Base-by-base conservation (phyloP, 495 filamentous ascomycete genomes). In the Aspergillus cavernicola region DNA sequence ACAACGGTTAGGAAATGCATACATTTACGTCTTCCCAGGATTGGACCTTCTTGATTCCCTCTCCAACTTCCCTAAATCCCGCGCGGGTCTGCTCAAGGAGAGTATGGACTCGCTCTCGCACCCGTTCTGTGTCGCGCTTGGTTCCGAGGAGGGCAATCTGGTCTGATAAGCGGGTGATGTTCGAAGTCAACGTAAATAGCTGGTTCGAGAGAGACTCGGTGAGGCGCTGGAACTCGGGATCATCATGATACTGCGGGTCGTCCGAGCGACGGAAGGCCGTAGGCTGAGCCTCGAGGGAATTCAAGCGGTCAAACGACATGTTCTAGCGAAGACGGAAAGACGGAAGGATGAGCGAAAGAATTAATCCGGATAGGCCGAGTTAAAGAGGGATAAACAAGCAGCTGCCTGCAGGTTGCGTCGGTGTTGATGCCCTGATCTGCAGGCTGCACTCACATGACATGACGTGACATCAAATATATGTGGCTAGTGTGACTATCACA, bases 221-320 rank as follows among this genome's bases (percentile, higher is more conserved):
- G 56, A 95, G 80, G 16, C 77, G 77, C 57, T 85, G 79, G 80
- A 97, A 99, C 58, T 93, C 91, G 38, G 95, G 95, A 65, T 96
- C 92, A 73, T 99, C 93, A 57, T 73, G 74, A 63, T 85, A 87
- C 41, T 82, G 69, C 56, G 86, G 76, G 69, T 95, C 96, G 58
- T 90, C 84, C 18, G 75, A 68, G 41, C 82, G 78, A 46, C 85
- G 83, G 56, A 75, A 73, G 43, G 80, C 81, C 11, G 84, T 86
- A 40, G 86, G 83, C 74, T 91, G 87, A 51, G 91, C 81, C 75
- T 97, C 92, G 52, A 96, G 77, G 47, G 83, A 85, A 58, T 84
- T 85, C 59, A 92, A 79, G 52, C 87, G 88, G 68, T 95, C 86
- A 72, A 95, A 97, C 35, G 92, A 96, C 92, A 97, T 97, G 57